Base-by-base conservation (phyloP, 2,329 filamentous ascomycete species). In the Monilinia polystroma region DNA sequence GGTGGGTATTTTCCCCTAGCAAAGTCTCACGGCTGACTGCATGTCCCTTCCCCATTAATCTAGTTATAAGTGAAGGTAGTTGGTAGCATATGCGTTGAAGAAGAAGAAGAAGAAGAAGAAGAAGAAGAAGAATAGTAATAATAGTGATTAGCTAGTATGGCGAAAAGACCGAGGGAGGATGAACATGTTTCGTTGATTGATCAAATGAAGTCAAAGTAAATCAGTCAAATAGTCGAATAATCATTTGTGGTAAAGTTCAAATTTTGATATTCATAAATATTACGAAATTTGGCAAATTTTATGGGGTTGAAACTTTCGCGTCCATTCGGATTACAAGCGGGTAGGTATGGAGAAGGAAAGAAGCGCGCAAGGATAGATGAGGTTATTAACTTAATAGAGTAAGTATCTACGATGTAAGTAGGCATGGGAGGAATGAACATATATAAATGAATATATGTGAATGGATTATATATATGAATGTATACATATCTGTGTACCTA, bases 11-110 rank as follows among this genome's bases (percentile, higher is more conserved):
- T 35, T 47, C 7, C 45, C 45, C 45, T 8, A 20, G 43, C 14
- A 14, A 47, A 18, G 16, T 29, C 43, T 60, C 43, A 49, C 57
- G 57, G 57, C 43, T 60, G 20, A 29, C 57, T 49, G 57, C 57
- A 60, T 60, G 23, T 35, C 6, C 1, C 32, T 49, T 49, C 57
- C 29, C n/a, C 43, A 41, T 55, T 20, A 38, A 55, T 23, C 32
- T 23, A 23, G 20, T 51, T 51, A 23, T 8, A 12, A 20, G 5
- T 6, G 43, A 35, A 35, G 43, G 43, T 47, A 16, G 43, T 47
- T 47, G n/a, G 47, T 49, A n/a, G 47, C 7, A 23, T n/a, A 49
- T 7, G 20, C 2, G 11, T 49, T 8, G 20, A 49, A 49, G 20
- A 23, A 11, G 32, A 8, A 8, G 32, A 5, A 35, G 5, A 35